Base-by-base conservation (phyloP, 129 eudicot genomes). In the Flaveria ramosissima region DNA sequence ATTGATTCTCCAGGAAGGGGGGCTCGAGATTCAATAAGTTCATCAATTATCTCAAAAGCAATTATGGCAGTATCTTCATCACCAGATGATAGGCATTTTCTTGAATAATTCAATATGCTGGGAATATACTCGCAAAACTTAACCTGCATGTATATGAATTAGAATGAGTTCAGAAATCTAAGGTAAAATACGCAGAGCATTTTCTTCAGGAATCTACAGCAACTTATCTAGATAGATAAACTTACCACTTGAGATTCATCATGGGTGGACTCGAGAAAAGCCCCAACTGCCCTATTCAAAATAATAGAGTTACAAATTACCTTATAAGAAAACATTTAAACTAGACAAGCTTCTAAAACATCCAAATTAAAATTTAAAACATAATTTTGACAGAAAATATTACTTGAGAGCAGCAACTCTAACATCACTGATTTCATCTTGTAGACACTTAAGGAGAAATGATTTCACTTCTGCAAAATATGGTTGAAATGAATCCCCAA, bases 341-440 rank as follows among this genome's bases (percentile, higher is more conserved):
- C 46, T 45, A 27, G 76, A 36, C 39, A 60, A 52, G 57, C 30
- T 46, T 50, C 46, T 57, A 21, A 46, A 27, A 7, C 7, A 56
- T 57, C 56, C 14, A 61, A 80, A 68, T 7, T 23, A 24, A 67
- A 72, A 20, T 16, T 7, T 23, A 24, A 67, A 72, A 20, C 19
- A 41, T 16, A 65, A 24, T 19, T n/a, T 60, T 62, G 36, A 63
- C 45, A 63, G 16, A 75, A 45, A 53, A 53, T 27, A 79, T 81
- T 93, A 93, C 98, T 93, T 93, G 83, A 93, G 96, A 24, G 95
- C 91, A 23, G 96, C 92, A 86, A 90, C 85, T 87, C 98, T 93
- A 80, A 93, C 89, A 74, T 74, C 86, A 79, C 96, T 87, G 65
- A 86, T 78, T 84, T 93, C 97, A 75, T 93, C 97, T 59, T 88